Percentiles rank a stretch among this genome's conserved stretches.
Evolutionary conservation across 2,329 filamentous ascomycete genomes (phyloP).

Genomic region (Colletotrichum brevisporum): DNA sequence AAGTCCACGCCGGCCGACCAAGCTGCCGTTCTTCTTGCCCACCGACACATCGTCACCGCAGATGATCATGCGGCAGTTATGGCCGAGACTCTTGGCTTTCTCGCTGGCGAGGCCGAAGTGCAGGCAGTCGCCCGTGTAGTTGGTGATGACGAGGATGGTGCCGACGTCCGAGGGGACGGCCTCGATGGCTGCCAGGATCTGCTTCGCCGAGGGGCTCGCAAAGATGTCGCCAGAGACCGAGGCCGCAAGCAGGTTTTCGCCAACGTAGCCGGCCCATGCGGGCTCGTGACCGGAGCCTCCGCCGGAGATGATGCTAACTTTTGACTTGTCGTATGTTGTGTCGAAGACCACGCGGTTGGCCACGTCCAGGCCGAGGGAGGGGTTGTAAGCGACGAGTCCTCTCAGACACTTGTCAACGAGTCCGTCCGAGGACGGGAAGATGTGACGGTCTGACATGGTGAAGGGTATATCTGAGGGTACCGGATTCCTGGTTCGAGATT

Average conservation of each 20-base stretch:
- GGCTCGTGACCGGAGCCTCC: conserved; percentile 73
- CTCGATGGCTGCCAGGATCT: conserved; percentile 72
- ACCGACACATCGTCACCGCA: conserved; percentile 77
- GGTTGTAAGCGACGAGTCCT: conserved; percentile 68
- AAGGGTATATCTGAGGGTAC: conserved; percentile 4
- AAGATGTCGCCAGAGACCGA: conserved; percentile 75
- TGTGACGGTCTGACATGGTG: conserved; percentile 66
- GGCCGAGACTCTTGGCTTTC: conserved; percentile 68
- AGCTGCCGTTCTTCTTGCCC: conserved; percentile 64
- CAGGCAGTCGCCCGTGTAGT: conserved; percentile 75
- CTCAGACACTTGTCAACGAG: conserved; percentile 67
- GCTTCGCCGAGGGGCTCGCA: conserved; percentile 73
- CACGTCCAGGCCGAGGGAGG: conserved; percentile 63
- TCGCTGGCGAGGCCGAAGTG: conserved; percentile 74
- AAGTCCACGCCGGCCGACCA: conserved; percentile 73
- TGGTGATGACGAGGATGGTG: conserved; percentile 73
- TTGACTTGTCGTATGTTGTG: conserved; percentile 57
- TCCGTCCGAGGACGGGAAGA: conserved; percentile 67
- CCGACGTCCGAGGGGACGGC: conserved; percentile 68
- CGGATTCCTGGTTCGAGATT: background rate
- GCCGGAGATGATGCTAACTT: conserved; percentile 67
- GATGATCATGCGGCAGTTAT: conserved; percentile 69
- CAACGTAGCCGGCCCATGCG: conserved; percentile 76
- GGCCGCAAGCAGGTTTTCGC: conserved; percentile 71
- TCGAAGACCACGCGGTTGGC: conserved; percentile 67